A percentile compares a stretch with the other conserved stretches of the same genome.
Conservation (phyloP, 768 basidiomycete genomes). For the Russula sp. region DNA sequence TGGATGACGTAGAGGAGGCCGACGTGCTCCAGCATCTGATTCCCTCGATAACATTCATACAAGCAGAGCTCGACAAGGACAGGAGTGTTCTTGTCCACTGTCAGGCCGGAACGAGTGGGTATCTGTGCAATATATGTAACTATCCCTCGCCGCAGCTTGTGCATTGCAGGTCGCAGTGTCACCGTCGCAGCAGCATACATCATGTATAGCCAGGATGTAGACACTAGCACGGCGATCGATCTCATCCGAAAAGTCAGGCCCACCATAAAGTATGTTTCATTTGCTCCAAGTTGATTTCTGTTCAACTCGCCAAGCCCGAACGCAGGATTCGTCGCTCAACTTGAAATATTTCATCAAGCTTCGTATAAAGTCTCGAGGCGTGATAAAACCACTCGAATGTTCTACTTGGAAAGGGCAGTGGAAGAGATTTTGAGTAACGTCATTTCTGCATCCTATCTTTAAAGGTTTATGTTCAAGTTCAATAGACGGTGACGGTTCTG, state of each 20-base stretch:
- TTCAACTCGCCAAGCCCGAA: constrained; percentile 57
- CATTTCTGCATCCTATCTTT: constrained; percentile 25
- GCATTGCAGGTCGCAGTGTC: constrained; percentile 60
- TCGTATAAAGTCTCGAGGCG: constrained; percentile 57
- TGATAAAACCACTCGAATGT: constrained; percentile 70
- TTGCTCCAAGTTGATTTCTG: constrained; percentile 1
- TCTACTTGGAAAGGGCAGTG: constrained; percentile 71
- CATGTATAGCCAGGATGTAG: constrained; percentile 62
- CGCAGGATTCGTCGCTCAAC: constrained; percentile 69
- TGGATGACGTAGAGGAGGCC: constrained; percentile 68
- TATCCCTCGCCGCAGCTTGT: neutral
- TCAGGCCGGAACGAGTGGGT: constrained; percentile 81
- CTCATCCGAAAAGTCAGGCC: constrained; percentile 63
- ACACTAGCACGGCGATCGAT: constrained; percentile 55
- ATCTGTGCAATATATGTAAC: neutral
- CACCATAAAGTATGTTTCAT: constrained; percentile 51
- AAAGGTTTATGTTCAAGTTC: constrained; percentile 9
- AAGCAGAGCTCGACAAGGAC: constrained; percentile 66
- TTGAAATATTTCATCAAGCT: constrained; percentile 70
- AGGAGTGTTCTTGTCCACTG: constrained; percentile 84
- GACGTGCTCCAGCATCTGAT: constrained; percentile 77
- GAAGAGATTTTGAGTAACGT: constrained; percentile 67
- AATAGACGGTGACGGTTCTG: constrained; percentile 67
- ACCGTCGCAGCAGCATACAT: constrained; percentile 85
- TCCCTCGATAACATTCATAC: constrained; percentile 76